Evolutionary conservation across 2,329 filamentous ascomycete genomes (phyloP), one percentile per base, ranked within the genome.

Genomic region (Chlorencoelia australis): DNA sequence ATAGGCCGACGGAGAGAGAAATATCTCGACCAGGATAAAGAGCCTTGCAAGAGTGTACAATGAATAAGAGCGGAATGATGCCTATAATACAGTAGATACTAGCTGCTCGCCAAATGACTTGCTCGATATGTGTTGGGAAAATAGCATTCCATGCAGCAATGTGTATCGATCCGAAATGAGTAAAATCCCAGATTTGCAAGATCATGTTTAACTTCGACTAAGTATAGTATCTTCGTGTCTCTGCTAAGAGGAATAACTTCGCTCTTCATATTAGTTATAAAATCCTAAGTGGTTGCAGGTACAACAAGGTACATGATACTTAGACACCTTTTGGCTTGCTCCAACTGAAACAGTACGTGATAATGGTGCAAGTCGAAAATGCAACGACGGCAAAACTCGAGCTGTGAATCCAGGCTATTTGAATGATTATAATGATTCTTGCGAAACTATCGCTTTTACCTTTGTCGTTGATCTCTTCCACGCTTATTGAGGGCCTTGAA

Each of bases 381-480:
- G 22, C 11, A 9, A 29, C 40, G 29, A 13, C 30, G 6, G 22
- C 33, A 19, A 9, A n/a, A 40, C 18, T 37, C 44, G 32, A 14
- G 38, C 20, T 7, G 32, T 16, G 7, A 14, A 39, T 35, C 42
- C 46, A 48, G 7, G 25, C 5, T 4, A 45, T 39, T 26, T 48
- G 46, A 2, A 29, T 21, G 10, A 43, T 22, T 7, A 40, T 31
- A 2, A 43, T 35, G 2, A 24, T 18, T 7, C 27, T 25, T 4
- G 39, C 13, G n/a, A 48, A 34, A 8, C 14, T n/a, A 22, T 48
- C 53, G 14, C 57, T 62, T 5, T 55, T 57, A 1, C 68, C 68
- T 42, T 66, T 63, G 2, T 44, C 48, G 14, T 58, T 59, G 8
- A 74, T 59, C 33, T 72, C 67, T 0, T 63, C 66, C 42, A 72